These are phyloP conservation scores for Coemansia sp. DNA, from an alignment of 192 early-diverging fungal species.

Conservation along the genomic window DNA sequence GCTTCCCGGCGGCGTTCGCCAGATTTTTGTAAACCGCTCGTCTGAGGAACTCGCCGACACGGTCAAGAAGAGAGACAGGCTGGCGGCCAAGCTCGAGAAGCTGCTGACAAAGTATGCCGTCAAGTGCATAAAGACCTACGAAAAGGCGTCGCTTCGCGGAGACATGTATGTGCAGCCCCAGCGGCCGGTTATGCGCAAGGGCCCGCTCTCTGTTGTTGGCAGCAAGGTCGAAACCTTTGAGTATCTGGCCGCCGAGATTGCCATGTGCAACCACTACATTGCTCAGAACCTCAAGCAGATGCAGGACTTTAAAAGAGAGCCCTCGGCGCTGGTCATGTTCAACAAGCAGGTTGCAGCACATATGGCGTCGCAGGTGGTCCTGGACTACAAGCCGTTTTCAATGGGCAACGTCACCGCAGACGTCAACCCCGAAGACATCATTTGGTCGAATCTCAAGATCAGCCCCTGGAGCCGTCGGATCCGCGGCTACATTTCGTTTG, in stretches of 20 bases:
- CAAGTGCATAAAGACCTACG: slow-evolving; percentile 28
- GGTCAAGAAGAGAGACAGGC: slow-evolving; percentile 56
- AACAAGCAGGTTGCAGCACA: slow-evolving; percentile 74
- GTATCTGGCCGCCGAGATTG: slow-evolving; percentile 26
- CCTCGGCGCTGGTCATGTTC: slow-evolving; percentile 85
- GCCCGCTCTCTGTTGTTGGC: slow-evolving; percentile 38
- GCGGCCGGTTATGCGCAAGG: slow-evolving; percentile 56
- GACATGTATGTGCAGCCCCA: slow-evolving; percentile 13
- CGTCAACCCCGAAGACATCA: slow-evolving; percentile 72
- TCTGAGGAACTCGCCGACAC: slow-evolving; percentile 53
- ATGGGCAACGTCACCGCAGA: slow-evolving; percentile 69
- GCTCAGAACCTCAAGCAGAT: slow-evolving; percentile 30
- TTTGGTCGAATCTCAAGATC: slow-evolving; percentile 79
- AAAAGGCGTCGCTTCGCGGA: slow-evolving; percentile 5
- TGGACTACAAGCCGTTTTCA: slow-evolving; percentile 62
- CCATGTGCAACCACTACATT: slow-evolving; percentile 48
- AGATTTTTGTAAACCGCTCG: slow-evolving; percentile 66
- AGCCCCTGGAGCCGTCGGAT: slow-evolving; percentile 55
- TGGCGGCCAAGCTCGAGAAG: slow-evolving; percentile 57
- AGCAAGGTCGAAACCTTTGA: slow-evolving; percentile 62
- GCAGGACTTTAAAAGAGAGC: slow-evolving; percentile 36
- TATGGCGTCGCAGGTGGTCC: slow-evolving; percentile 69
- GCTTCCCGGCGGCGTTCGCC: slow-evolving; percentile 71
- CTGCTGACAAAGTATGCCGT: slow-evolving; percentile 56
- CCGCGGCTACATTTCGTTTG: slow-evolving; percentile 60